phyloP scores from a whole-genome alignment of 2,329 filamentous ascomycete species.

The Sporothrix phasma region DNA sequence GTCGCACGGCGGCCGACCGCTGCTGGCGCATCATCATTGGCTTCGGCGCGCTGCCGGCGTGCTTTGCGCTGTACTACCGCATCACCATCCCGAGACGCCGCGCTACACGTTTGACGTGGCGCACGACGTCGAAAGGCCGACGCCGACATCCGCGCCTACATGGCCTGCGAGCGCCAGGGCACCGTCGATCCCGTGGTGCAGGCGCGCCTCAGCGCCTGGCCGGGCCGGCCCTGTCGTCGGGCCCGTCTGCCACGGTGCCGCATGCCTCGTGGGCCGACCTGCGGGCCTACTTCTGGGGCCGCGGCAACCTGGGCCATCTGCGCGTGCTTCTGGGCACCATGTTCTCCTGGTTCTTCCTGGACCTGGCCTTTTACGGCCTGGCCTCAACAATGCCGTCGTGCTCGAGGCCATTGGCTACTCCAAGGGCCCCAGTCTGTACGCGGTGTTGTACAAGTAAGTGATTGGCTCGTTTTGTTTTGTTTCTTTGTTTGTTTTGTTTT shows the following conservation, averaged over 20 bases:
- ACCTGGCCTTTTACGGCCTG: slow-evolving; percentile 59
- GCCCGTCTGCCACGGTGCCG: slow-evolving; percentile 46
- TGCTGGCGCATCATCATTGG: slow-evolving; percentile 77
- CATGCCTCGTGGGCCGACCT: slow-evolving; percentile 63
- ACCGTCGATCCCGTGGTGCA: slow-evolving; percentile 38
- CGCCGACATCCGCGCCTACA: slow-evolving; percentile 56
- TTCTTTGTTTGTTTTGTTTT: too few species aligned
- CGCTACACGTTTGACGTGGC: slow-evolving; percentile 59
- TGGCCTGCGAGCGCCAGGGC: slow-evolving; percentile 39
- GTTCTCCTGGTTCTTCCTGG: slow-evolving; percentile 73
- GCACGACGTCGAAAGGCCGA: slow-evolving; percentile 64
- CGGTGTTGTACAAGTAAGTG: slow-evolving; percentile 50
- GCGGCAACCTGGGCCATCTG: slow-evolving; percentile 45
- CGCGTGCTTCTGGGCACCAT: slow-evolving; percentile 67
- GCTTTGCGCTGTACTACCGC: slow-evolving; percentile 73
- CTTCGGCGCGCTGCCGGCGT: slow-evolving; percentile 67
- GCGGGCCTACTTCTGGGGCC: slow-evolving; percentile 54
- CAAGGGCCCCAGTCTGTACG: slow-evolving; percentile 52
- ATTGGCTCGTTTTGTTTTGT: too few species aligned
- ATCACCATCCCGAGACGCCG: slow-evolving; percentile 76
- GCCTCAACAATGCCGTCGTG: slow-evolving; percentile 68
- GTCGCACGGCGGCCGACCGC: slow-evolving; percentile 62
- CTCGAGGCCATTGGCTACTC: slow-evolving; percentile 64
- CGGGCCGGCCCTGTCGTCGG: slow-evolving; percentile 21
- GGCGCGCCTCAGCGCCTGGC: slow-evolving; percentile 42